A percentile compares a stretch with the other conserved stretches of the same genome.
phyloP scores from a whole-genome alignment of 2,329 filamentous ascomycete species.

The Calonectria pseudoturangicola region DNA sequence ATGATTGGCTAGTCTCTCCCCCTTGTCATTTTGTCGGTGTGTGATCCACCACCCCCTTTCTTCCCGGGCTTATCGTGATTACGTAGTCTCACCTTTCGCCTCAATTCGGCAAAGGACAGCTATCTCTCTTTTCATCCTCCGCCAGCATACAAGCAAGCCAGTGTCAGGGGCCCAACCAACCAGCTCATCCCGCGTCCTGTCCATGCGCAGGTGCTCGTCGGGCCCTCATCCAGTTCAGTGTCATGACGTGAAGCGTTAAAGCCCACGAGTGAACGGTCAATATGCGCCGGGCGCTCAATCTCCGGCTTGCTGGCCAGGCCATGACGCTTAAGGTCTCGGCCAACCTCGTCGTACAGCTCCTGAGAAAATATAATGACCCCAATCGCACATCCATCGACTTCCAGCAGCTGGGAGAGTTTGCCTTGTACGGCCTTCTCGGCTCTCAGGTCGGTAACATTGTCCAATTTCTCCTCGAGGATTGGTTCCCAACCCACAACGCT shows the following conservation, averaged over 20 bases:
- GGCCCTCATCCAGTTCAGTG: slow-evolving; percentile 18
- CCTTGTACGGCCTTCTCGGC: slow-evolving; percentile 59
- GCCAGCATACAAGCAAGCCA: slow-evolving; percentile 6
- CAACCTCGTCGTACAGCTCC: slow-evolving; percentile 56
- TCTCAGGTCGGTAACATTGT: slow-evolving; percentile 61
- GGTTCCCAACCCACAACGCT: slow-evolving; percentile 56
- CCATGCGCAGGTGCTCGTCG: slow-evolving; percentile 8
- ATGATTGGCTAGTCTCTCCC: slow-evolving; percentile 19
- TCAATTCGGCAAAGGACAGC: slow-evolving; percentile 37
- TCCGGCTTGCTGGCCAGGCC: slow-evolving; percentile 56
- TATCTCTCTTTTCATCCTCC: slow-evolving; percentile 24
- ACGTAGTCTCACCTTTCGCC: slow-evolving; percentile 34
- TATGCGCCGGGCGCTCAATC: slow-evolving; percentile 55
- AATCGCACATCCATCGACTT: slow-evolving; percentile 52
- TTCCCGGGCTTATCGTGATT: slow-evolving; percentile 27
- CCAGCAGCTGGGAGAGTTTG: slow-evolving; percentile 61
- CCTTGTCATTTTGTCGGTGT: slow-evolving; percentile 13
- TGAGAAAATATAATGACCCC: slow-evolving; percentile 48
- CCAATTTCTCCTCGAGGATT: slow-evolving; percentile 60
- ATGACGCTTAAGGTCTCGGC: slow-evolving; percentile 57
- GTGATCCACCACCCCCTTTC: slow-evolving; percentile 34
- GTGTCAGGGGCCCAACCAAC: slow-evolving; percentile 17
- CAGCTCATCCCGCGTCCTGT: neutral
- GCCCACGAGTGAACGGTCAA: slow-evolving; percentile 23
- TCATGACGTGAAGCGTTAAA: slow-evolving; percentile 31